Evolutionary conservation across 2,329 filamentous ascomycete species (phyloP).

Genomic region (Colletotrichum sp.): DNA sequence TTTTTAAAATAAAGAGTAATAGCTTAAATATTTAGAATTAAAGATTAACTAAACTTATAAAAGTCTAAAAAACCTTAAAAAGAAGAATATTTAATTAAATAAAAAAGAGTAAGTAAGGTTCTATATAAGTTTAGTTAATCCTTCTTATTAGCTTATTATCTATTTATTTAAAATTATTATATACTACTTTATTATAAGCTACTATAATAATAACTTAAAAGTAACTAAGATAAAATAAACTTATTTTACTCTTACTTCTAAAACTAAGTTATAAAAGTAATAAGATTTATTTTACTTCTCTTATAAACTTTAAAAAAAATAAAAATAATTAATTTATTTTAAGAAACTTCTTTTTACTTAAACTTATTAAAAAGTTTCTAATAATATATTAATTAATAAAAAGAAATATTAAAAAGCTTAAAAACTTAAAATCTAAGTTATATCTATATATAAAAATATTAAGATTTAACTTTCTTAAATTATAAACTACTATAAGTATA

Average conservation of each 20-base stretch:
- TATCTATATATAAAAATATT: too few species aligned
- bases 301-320: too few species aligned
- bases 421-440: too few species aligned
- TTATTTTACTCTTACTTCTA: background rate
- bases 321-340: too few species aligned
- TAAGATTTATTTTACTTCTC: accelerated
- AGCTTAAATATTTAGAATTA: background rate
- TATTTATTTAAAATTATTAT: background rate
- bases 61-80: too few species aligned
- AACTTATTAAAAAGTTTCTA: too few species aligned
- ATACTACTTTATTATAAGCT: background rate
- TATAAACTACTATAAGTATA: too few species aligned
- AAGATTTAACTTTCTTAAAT: too few species aligned
- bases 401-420: too few species aligned
- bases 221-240: background rate
- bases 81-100: background rate
- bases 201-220: background rate
- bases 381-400: too few species aligned
- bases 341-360: too few species aligned
- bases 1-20: background rate
- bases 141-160: accelerated
- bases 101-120: background rate
- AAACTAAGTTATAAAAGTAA: too few species aligned
- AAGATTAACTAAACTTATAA: background rate
- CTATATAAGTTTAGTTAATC: background rate